Conservation (phyloP, 2,329 filamentous ascomycete genomes). For the Coniella vitis region DNA sequence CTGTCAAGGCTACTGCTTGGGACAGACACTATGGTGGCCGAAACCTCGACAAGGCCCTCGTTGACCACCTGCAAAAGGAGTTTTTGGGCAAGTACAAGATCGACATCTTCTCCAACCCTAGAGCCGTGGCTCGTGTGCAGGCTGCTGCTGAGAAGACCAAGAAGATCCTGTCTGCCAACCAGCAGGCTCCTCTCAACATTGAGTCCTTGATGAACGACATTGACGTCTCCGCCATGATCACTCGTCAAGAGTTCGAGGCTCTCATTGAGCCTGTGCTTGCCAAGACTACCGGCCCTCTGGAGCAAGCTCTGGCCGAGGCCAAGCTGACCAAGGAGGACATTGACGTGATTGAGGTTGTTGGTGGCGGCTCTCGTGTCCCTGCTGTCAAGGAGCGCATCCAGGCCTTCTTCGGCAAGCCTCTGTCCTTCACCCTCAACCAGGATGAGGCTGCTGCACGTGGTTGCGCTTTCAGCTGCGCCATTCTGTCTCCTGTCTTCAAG, state of each 20-base stretch:
- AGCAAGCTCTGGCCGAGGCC: constrained; percentile 90
- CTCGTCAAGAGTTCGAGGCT: constrained; percentile 88
- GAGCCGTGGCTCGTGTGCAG: constrained; percentile 80
- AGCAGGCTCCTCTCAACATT: constrained; percentile 86
- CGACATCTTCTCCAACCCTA: constrained; percentile 83
- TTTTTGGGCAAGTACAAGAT: constrained; percentile 99
- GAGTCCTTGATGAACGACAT: constrained; percentile 98
- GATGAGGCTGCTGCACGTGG: constrained; percentile 95
- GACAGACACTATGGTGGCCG: constrained; percentile 96
- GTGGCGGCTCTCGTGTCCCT: constrained; percentile 90
- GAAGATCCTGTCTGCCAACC: constrained; percentile 96
- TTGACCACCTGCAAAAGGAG: constrained; percentile 90
- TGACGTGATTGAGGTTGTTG: constrained; percentile 86
- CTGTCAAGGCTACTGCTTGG: constrained; percentile 85
- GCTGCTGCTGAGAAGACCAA: constrained; percentile 94
- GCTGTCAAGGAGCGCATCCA: constrained; percentile 85
- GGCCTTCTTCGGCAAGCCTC: constrained; percentile 82
- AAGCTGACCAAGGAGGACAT: constrained; percentile 89
- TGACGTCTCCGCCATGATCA: constrained; percentile 82
- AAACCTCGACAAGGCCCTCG: constrained; percentile 90
- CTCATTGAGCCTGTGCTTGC: constrained; percentile 79
- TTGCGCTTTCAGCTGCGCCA: constrained; percentile 95
- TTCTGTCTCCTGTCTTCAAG: constrained; percentile 94
- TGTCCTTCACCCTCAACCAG: constrained; percentile 96
- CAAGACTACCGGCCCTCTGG: constrained; percentile 66